Evolutionary conservation across 1,284 basidiomycete species (phyloP), one percentile per base, ranked within the genome.

Genomic region (Exsudoporus floridanus): DNA sequence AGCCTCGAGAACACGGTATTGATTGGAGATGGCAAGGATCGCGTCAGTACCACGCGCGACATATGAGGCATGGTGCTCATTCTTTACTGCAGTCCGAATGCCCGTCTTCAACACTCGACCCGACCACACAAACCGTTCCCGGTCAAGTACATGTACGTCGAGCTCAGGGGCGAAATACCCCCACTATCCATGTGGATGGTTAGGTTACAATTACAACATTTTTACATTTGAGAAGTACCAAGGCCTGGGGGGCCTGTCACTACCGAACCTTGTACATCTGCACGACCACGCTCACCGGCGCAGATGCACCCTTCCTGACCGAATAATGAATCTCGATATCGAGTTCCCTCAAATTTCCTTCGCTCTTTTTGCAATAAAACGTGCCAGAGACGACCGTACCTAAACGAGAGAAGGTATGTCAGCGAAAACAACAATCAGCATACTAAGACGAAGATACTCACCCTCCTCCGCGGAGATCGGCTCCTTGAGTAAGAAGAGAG

Each of bases 271-370:
- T 90, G 73, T 82, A 93, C 61, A 89, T 83, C 66, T 90, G 88
- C n/a, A 92, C 85, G 23, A 82, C 70, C 28, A 72, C 74, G 46
- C 71, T 69, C 3, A 67, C 59, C 2, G 62, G 59, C 4, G 57
- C 62, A 27, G 71, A 70, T 12, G 53, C 62, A 13, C 59, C 57
- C 30, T 72, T 65, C 52, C 74, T 73, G 7, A 89, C 77, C 0
- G 78, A 76, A 71, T 92, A 98, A 67, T 94, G 92, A 42, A 98
- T 88, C 74, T 98, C 94, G 14, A 96, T 84, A 59, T 97, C 90
- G 43, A 98, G 74, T 65, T 98, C 95, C 46, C 96, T 78, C 28
- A 86, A 85, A 69, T 98, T 98, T n/a, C 75, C 78, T 21, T 77
- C 71, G 60, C 84, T 90, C 76, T 98, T 96, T 51, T 78, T 79